A percentile compares a stretch with the other conserved stretches of the same genome.
These are phyloP conservation scores for Hemerocallis citrina DNA, from an alignment of 106 monocot genomes.

Conservation along the genomic window DNA sequence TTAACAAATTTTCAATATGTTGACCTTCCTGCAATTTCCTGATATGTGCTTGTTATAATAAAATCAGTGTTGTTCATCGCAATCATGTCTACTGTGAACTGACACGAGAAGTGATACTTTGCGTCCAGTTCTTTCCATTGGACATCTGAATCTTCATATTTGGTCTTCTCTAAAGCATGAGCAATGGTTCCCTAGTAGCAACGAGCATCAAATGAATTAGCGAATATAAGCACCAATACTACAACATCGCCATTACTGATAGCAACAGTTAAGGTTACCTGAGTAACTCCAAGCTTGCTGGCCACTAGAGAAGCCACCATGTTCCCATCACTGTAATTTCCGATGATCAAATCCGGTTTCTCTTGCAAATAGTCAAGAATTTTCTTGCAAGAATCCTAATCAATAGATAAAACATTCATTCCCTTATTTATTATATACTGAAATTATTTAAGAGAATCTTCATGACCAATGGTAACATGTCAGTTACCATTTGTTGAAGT, in stretches of 20 bases:
- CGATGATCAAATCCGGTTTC: conserved; percentile 91
- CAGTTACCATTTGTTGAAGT: too few relatives aligned
- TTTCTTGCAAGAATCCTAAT: conserved; percentile 61
- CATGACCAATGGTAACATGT: too few relatives aligned
- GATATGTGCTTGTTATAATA: conserved; percentile 97
- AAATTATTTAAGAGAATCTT: too few relatives aligned
- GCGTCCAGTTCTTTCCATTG: conserved; percentile 83
- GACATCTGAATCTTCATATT: conserved; percentile 90
- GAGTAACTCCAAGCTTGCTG: conserved; percentile 80
- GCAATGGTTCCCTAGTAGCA: conserved; percentile 71
- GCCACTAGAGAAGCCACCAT: conserved; percentile 87
- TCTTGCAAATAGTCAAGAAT: conserved; percentile 71
- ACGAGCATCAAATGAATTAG: neutral
- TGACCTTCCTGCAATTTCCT: conserved; percentile 93
- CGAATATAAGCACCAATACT: too few relatives aligned
- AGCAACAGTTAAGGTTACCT: too few relatives aligned
- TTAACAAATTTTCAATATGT: neutral
- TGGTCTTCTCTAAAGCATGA: conserved; percentile 95
- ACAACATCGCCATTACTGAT: too few relatives aligned
- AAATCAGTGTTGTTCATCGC: conserved; percentile 91
- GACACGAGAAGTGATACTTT: conserved; percentile 95
- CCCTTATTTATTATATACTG: too few relatives aligned
- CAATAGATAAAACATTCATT: too few relatives aligned
- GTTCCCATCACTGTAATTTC: conserved; percentile 96
- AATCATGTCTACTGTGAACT: conserved; percentile 93